A percentile compares a stretch with the other conserved stretches of the same genome.
Conservation (phyloP, 352 stramenopile genomes). For the Phytopythium helicoides region DNA sequence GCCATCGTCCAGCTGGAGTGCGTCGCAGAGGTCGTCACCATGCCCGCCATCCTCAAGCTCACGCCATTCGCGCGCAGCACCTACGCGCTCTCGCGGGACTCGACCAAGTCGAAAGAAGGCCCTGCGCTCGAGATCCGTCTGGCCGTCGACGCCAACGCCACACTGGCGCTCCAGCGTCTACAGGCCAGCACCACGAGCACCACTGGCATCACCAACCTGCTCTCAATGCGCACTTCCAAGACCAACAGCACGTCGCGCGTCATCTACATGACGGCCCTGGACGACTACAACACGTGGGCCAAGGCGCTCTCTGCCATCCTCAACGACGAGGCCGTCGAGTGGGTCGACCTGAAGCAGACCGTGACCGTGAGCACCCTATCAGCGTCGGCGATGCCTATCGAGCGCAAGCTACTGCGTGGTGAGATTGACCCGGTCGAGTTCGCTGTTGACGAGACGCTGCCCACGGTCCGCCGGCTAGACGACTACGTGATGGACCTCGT, state of each 20-base stretch:
- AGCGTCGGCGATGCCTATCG: neutral
- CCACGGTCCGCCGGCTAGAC: conserved; percentile 36
- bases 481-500: conserved; percentile 55
- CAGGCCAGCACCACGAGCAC: conserved; percentile 17
- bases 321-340: conserved; percentile 61
- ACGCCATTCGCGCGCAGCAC: conserved; percentile 69
- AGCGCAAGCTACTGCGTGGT: neutral
- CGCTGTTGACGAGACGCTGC: neutral
- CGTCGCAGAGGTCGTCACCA: conserved; percentile 42
- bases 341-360: conserved; percentile 58
- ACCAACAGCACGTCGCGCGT: conserved; percentile 21
- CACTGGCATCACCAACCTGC: conserved; percentile 51
- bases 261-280: conserved; percentile 34
- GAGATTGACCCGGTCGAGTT: conserved; percentile 19
- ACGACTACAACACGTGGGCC: conserved; percentile 64
- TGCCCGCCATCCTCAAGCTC: conserved; percentile 70
- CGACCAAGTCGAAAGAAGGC: conserved; percentile 20
- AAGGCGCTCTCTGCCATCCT: conserved; percentile 43
- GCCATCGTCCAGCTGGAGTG: conserved; percentile 44
- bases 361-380: conserved; percentile 39
- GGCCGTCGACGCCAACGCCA: conserved; percentile 33
- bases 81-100: conserved; percentile 26
- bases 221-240: conserved; percentile 23
- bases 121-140: conserved; percentile 45
- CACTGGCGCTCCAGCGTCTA: conserved; percentile 24